Evolutionary conservation across 495 filamentous ascomycete species (phyloP).

Genomic region (Lophiotrema nucula): DNA sequence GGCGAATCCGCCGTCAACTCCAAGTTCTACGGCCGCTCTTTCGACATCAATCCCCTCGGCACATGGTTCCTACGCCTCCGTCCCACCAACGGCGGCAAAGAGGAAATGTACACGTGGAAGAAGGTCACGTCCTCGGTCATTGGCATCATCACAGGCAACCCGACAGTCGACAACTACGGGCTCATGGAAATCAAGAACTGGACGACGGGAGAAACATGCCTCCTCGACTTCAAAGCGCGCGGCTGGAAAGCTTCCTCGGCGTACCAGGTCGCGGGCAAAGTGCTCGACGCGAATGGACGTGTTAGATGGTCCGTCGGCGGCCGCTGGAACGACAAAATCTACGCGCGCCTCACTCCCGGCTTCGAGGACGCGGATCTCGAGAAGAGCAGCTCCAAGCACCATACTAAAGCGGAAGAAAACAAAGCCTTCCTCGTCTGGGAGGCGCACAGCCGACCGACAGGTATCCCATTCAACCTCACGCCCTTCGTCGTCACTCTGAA

Average conservation of each 20-base stretch:
- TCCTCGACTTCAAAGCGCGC: slow-evolving; percentile 91
- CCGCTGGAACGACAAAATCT: slow-evolving; percentile 96
- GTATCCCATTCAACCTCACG: slow-evolving; percentile 94
- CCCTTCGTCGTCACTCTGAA: slow-evolving; percentile 95
- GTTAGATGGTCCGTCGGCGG: slow-evolving; percentile 87
- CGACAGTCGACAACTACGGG: slow-evolving; percentile 97
- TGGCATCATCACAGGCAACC: slow-evolving; percentile 95
- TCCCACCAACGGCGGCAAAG: slow-evolving; percentile 62
- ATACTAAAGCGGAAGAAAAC: slow-evolving; percentile 45
- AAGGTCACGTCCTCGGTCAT: slow-evolving; percentile 98
- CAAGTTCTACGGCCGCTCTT: slow-evolving; percentile 96
- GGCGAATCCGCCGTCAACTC: slow-evolving; percentile 96
- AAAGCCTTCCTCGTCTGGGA: slow-evolving; percentile 93
- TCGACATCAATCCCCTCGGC: slow-evolving; percentile 93
- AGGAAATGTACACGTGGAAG: slow-evolving; percentile 98
- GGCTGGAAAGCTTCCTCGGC: slow-evolving; percentile 93
- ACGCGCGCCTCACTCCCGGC: slow-evolving; percentile 87
- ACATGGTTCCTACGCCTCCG: slow-evolving; percentile 95
- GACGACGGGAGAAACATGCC: slow-evolving; percentile 86
- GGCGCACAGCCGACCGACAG: slow-evolving; percentile 72
- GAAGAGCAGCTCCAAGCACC: slow-evolving; percentile 26
- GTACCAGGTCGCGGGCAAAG: slow-evolving; percentile 81
- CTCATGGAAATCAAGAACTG: slow-evolving; percentile 96
- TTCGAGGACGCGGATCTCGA: slow-evolving; percentile 73
- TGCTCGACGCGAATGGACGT: slow-evolving; percentile 69